Evolutionary conservation across 2,329 filamentous ascomycete species (phyloP).

Genomic region (Alternaria ventricosa): DNA sequence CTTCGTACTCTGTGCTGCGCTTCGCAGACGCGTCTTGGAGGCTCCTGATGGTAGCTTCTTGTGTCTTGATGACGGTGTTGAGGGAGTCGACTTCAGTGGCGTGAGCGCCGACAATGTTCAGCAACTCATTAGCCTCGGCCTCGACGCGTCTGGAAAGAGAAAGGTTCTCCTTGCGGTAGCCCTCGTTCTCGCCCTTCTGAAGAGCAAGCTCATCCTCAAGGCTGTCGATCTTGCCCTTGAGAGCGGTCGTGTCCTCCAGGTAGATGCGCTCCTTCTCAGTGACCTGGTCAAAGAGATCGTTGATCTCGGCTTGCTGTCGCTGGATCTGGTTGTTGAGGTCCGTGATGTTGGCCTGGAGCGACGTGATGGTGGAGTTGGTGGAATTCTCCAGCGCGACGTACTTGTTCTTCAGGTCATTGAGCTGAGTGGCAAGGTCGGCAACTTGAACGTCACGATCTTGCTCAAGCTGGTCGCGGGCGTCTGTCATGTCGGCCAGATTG

Average conservation of each 20-base stretch:
- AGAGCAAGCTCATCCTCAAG: constrained; percentile 30
- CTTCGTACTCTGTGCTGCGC: constrained; percentile 31
- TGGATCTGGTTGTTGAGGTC: constrained; percentile 51
- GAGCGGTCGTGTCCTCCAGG: constrained; percentile 32
- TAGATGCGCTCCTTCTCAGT: constrained; percentile 35
- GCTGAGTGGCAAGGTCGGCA: constrained; percentile 42
- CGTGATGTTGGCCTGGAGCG: constrained; percentile 48
- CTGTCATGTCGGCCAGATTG: constrained; percentile 29
- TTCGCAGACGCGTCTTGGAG: constrained; percentile 37
- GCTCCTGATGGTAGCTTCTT: constrained; percentile 48
- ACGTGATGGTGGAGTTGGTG: constrained; percentile 38
- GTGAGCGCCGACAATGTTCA: constrained; percentile 37
- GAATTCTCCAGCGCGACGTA: constrained; percentile 41
- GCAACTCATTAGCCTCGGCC: constrained; percentile 36
- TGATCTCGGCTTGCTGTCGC: constrained; percentile 49
- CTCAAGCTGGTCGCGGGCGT: constrained; percentile 42
- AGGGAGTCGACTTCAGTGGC: constrained; percentile 43
- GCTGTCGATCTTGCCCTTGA: constrained; percentile 29
- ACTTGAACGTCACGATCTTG: constrained; percentile 43
- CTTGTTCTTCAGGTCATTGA: constrained; percentile 42
- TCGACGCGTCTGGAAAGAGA: constrained; percentile 39
- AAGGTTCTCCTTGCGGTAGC: constrained; percentile 35
- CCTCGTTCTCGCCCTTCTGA: constrained; percentile 31
- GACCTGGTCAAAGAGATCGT: constrained; percentile 38
- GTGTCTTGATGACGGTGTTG: constrained; percentile 45